phyloP scores from a whole-genome alignment of 768 basidiomycete genomes.

The Dioszegia crocea region DNA sequence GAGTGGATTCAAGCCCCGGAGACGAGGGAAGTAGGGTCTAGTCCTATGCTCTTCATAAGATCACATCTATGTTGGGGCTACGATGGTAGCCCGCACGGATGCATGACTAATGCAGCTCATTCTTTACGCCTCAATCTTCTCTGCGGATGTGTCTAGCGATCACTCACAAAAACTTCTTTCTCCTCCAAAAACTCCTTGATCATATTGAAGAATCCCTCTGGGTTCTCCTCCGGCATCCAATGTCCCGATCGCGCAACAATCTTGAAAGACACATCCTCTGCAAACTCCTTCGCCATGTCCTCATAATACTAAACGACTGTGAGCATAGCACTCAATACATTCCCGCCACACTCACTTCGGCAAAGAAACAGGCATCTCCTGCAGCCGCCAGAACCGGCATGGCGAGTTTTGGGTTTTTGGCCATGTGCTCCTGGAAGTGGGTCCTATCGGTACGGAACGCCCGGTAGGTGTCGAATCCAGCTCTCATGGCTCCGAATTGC shows the following conservation, averaged over 20 bases:
- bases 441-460: constrained; percentile 17
- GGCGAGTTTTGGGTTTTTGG: constrained; percentile 15
- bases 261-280: constrained; percentile 18
- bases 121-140: too few relatives aligned
- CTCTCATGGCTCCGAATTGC: constrained; percentile 23
- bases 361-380: constrained; percentile 16
- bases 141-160: background rate
- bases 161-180: background rate
- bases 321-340: too few relatives aligned
- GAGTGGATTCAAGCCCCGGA: constrained; percentile 1
- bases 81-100: too few relatives aligned
- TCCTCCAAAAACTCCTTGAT: constrained; percentile 11
- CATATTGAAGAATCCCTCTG: constrained; percentile 20
- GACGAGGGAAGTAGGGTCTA: background rate
- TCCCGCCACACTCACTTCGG: background rate
- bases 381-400: constrained; percentile 18
- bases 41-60: too few relatives aligned
- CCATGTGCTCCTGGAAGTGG: constrained; percentile 9
- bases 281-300: constrained; percentile 17
- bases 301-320: constrained; percentile 12
- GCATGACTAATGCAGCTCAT: too few relatives aligned
- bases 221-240: constrained; percentile 37
- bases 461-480: constrained; percentile 29
- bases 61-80: too few relatives aligned
- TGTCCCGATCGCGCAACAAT: constrained; percentile 21